Conservation (phyloP, 225 moss, liverwort and hornwort species). For the Thuidium tamariscinum region DNA sequence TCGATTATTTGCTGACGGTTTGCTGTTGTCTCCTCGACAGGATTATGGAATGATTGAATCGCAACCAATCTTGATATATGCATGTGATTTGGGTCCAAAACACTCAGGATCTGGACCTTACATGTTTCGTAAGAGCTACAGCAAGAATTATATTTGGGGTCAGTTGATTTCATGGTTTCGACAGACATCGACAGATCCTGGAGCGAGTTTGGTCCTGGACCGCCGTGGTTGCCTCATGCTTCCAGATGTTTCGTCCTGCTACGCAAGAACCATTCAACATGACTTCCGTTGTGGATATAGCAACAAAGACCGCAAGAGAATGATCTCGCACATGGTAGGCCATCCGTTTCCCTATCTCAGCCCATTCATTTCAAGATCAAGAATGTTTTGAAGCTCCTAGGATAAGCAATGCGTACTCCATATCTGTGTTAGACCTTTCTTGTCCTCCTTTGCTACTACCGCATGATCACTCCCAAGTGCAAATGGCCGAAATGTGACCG, state of each 20-base stretch:
- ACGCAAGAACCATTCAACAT: constrained; percentile 76
- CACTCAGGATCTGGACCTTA: constrained; percentile 55
- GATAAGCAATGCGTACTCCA: background rate
- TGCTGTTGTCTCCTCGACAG: constrained; percentile 16
- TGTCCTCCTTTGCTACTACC: background rate
- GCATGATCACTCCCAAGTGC: background rate
- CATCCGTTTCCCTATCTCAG: background rate
- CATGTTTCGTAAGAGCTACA: constrained; percentile 60
- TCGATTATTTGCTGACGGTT: background rate
- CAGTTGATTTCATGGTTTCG: constrained; percentile 95
- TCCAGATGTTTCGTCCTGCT: constrained; percentile 94
- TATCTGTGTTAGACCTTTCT: background rate
- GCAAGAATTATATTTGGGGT: constrained; percentile 91
- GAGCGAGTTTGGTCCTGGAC: constrained; percentile 73
- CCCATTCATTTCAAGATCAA: background rate
- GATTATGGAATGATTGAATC: constrained; percentile 78
- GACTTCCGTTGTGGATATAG: constrained; percentile 86
- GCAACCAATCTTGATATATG: constrained; percentile 56
- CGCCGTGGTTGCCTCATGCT: constrained; percentile 88
- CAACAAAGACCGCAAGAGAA: constrained; percentile 73
- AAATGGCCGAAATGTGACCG: background rate
- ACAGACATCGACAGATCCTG: constrained; percentile 85
- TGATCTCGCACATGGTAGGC: constrained; percentile 78
- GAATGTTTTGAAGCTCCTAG: background rate
- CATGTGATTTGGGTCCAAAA: constrained; percentile 90